phyloP scores from a whole-genome alignment of 2,329 filamentous ascomycete species.

The Trichocomaceae sp. region DNA sequence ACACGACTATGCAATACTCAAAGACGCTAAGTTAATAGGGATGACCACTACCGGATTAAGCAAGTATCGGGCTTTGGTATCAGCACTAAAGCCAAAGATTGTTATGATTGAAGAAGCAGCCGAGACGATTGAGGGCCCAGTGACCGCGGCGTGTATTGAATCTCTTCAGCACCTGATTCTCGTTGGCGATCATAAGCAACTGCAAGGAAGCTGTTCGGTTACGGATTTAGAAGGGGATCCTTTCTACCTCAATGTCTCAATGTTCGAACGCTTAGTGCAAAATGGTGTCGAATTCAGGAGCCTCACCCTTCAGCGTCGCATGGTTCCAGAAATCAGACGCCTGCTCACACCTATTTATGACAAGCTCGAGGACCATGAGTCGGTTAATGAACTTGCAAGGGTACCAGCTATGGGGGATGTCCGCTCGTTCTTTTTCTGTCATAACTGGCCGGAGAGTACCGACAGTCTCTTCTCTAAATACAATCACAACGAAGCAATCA shows the following conservation, averaged over 20 bases:
- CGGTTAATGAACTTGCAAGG: conserved; percentile 47
- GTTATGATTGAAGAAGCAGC: conserved; percentile 75
- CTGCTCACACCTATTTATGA: conserved; percentile 58
- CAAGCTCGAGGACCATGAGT: conserved; percentile 51
- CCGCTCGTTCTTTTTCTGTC: conserved; percentile 58
- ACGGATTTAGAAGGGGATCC: conserved; percentile 53
- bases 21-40: conserved; percentile 54
- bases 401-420: conserved; percentile 58
- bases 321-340: conserved; percentile 62
- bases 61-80: conserved; percentile 68
- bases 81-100: conserved; percentile 58
- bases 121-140: conserved; percentile 57
- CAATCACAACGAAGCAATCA: conserved; percentile 66
- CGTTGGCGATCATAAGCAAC: conserved; percentile 75
- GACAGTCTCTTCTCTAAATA: conserved; percentile 60
- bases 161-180: conserved; percentile 59
- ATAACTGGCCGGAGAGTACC: conserved; percentile 58
- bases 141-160: conserved; percentile 55
- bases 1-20: conserved; percentile 54
- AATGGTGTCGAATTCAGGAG: conserved; percentile 58
- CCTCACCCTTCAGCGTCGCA: conserved; percentile 63
- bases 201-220: conserved; percentile 61
- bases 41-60: conserved; percentile 74
- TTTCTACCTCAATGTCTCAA: conserved; percentile 63
- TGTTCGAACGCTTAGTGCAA: conserved; percentile 72